Evolutionary conservation across 768 basidiomycete species (phyloP).

Genomic region (Grammothele lineata): DNA sequence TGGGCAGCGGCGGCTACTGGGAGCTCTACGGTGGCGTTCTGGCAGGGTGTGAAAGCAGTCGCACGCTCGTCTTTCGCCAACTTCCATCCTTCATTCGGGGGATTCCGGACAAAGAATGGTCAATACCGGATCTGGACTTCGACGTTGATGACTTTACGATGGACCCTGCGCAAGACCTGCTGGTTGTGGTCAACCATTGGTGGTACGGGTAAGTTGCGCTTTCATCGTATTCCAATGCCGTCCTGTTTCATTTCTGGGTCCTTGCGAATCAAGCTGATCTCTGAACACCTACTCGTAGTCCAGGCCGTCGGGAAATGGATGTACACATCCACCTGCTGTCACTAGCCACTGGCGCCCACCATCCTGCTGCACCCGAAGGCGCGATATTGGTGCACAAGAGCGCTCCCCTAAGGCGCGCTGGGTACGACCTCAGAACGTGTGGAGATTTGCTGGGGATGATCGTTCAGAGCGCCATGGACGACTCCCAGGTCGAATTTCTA

Average conservation of each 20-base stretch:
- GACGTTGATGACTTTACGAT: conserved; percentile 54
- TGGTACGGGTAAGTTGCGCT: conserved; percentile 5
- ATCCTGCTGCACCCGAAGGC: conserved; percentile 38
- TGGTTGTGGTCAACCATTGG: conserved; percentile 44
- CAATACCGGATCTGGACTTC: conserved; percentile 29
- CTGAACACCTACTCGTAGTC: too few species aligned
- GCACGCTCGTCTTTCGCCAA: conserved; percentile 38
- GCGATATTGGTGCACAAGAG: conserved; percentile 25
- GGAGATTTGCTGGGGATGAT: conserved; percentile 49
- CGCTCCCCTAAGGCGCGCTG: conserved; percentile 7
- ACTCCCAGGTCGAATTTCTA: conserved; percentile 40
- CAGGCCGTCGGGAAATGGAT: too few species aligned
- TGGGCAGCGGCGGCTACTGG: conserved; percentile 44
- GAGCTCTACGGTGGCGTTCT: conserved; percentile 58
- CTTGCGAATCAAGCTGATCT: too few species aligned
- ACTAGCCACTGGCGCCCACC: conserved; percentile 40
- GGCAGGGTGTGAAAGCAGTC: conserved; percentile 33
- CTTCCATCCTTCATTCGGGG: conserved; percentile 46
- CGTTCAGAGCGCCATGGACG: conserved; percentile 32
- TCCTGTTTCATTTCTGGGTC: too few species aligned
- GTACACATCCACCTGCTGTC: conserved; percentile 38
- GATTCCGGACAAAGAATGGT: conserved; percentile 45
- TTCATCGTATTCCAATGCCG: too few species aligned
- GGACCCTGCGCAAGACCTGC: conserved; percentile 66
- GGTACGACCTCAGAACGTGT: conserved; percentile 53